phyloP scores from a whole-genome alignment of 495 filamentous ascomycete species.

The Xylaria venustula region DNA sequence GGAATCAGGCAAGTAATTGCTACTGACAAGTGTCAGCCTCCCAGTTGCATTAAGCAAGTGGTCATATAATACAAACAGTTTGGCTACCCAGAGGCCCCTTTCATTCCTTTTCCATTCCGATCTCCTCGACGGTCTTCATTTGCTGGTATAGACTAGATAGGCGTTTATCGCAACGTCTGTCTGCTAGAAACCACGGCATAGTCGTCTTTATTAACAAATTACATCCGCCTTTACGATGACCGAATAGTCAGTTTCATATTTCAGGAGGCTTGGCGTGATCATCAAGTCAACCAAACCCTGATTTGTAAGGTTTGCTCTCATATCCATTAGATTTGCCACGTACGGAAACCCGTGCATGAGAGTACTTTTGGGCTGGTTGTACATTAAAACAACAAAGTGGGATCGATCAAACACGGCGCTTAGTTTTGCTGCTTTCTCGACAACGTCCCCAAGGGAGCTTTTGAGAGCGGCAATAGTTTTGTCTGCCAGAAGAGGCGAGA shows the following conservation, averaged over 20 bases:
- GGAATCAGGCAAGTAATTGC: too few species aligned
- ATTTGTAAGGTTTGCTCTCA: slow-evolving; percentile 14
- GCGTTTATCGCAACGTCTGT: neutral
- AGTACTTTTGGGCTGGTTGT: slow-evolving; percentile 20
- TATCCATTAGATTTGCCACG: slow-evolving; percentile 20
- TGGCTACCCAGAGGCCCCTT: too few species aligned
- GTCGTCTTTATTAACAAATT: slow-evolving; percentile 18
- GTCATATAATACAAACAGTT: too few species aligned
- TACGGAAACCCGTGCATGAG: slow-evolving; percentile 22
- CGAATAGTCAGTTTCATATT: slow-evolving; percentile 22
- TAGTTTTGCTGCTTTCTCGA: slow-evolving; percentile 17
- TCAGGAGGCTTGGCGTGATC: slow-evolving; percentile 27
- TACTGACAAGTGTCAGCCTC: too few species aligned
- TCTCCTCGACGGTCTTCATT: too few species aligned
- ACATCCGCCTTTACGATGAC: slow-evolving; percentile 30
- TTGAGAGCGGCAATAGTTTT: slow-evolving; percentile 10
- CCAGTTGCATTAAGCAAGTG: too few species aligned
- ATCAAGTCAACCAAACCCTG: slow-evolving; percentile 24
- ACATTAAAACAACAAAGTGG: slow-evolving; percentile 20
- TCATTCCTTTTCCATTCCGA: neutral
- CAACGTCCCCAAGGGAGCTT: slow-evolving; percentile 10
- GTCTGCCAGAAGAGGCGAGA: slow-evolving; percentile 10
- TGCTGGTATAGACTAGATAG: too few species aligned
- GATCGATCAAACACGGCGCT: slow-evolving; percentile 17
- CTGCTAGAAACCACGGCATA: neutral